These are phyloP conservation scores for Stromatinia cepivora DNA, from an alignment of 2,329 filamentous ascomycete species.

Conservation along the genomic window DNA sequence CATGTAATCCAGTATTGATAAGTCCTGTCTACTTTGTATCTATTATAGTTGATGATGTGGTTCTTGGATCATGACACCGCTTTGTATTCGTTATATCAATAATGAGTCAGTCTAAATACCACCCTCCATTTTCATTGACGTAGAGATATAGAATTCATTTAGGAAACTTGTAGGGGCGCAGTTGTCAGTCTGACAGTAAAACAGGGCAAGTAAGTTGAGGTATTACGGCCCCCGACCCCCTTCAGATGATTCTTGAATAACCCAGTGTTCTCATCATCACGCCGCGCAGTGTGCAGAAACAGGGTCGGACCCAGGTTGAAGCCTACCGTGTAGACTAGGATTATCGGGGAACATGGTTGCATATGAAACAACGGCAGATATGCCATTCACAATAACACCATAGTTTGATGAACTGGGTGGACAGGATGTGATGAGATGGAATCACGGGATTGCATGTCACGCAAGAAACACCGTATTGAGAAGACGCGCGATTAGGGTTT, in stretches of 20 bases:
- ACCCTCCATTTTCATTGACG: not conserved
- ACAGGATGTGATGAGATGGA: not conserved
- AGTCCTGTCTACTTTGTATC: not conserved
- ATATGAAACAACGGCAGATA: conserved; percentile 21
- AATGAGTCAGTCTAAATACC: not conserved
- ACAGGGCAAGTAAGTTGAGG: not conserved
- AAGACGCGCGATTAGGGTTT: not conserved
- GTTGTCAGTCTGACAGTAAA: not conserved
- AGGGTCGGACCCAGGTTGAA: conserved; percentile 9
- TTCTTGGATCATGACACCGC: not conserved
- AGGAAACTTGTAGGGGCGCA: not conserved
- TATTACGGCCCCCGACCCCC: conserved; percentile 7
- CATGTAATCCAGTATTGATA: conserved; percentile 5
- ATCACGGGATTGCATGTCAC: not conserved
- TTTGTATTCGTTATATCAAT: not conserved
- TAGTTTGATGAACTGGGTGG: not conserved
- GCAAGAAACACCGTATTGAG: not conserved
- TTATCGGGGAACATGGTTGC: conserved; percentile 21
- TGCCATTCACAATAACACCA: not conserved
- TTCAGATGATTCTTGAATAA: conserved; percentile 1
- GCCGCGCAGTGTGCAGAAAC: conserved; percentile 21
- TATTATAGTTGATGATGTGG: not conserved
- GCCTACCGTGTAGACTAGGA: conserved; percentile 13
- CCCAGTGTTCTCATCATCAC: conserved; percentile 12
- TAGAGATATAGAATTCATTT: not conserved